Evolutionary conservation across 768 basidiomycete genomes (phyloP).

Genomic region (Pilatotrama ljubarskyi): DNA sequence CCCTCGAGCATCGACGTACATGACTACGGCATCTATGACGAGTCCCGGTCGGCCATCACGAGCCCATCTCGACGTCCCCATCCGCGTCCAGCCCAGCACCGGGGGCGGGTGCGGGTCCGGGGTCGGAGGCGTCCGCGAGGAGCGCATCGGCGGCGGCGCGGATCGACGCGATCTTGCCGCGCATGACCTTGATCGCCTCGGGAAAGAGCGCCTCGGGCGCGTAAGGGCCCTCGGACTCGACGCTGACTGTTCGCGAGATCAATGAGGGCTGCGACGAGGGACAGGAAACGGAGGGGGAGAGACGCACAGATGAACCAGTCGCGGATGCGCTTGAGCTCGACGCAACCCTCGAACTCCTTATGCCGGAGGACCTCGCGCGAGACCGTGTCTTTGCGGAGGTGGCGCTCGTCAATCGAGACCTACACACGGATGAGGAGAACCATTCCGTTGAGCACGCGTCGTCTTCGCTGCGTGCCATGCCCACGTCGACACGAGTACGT

Average conservation of each 20-base stretch:
- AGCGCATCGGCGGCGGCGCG: conserved; percentile 60
- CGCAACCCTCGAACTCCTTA: conserved; percentile 83
- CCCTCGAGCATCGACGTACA: too few species aligned
- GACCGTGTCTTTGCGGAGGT: conserved; percentile 83
- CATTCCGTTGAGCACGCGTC: background rate
- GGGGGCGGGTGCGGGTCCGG: background rate
- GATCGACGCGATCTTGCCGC: conserved; percentile 69
- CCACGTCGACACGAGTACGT: background rate
- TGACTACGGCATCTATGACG: too few species aligned
- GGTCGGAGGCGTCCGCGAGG: conserved; percentile 37
- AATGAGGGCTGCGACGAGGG: background rate
- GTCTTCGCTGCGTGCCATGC: background rate
- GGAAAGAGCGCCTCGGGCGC: conserved; percentile 78
- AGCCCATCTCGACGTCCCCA: conserved; percentile 25
- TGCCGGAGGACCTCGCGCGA: conserved; percentile 91
- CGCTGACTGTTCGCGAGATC: conserved; percentile 54
- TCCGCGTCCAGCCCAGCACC: conserved; percentile 9
- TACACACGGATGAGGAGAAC: background rate
- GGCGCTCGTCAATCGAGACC: conserved; percentile 61
- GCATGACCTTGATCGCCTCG: conserved; percentile 80
- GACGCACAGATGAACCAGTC: conserved; percentile 91
- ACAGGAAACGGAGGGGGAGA: background rate
- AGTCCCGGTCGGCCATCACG: too few species aligned
- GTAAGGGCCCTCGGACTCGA: conserved; percentile 92
- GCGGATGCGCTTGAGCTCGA: conserved; percentile 80